Evolutionary conservation across 2,329 filamentous ascomycete genomes (phyloP), one percentile per base, ranked within the genome.

Genomic region (Fusarium foetens): DNA sequence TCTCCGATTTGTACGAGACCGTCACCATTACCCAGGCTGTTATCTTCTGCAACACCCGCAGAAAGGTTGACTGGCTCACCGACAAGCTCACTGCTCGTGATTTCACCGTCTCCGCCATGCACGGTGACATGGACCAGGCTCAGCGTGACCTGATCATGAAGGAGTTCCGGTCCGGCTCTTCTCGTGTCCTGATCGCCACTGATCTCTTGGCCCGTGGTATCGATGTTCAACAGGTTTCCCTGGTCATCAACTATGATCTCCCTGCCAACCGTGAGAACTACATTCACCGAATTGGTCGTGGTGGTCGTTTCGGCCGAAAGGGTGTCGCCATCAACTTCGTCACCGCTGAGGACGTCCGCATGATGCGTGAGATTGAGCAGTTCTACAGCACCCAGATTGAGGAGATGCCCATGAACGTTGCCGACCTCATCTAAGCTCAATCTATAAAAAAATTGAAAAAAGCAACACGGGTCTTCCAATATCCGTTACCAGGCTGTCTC

Each of bases 381-480:
- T 99, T 98, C 91, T 99, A 99, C 92, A 97, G 94, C 91, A 99
- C 96, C 84, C 96, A 99, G 89, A 98, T 99, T 78, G 96, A 99
- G 88, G 96, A 99, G 91, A 99, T 99, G 96, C 96, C 96, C 82
- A 98, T 99, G 96, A 93, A 93, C 85, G 91, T 93, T 79, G 91
- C 91, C 78, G 91, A 93, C 79, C 90, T 93, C 78, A 93, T 93
- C 84, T 92, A 91, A 90, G 74, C 66, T 67, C 72, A 75, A 73
- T 66, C 14, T 68, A 66, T 73, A 63, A 61, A 71, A 66, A 77
- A 59, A 38, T 31, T 42, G n/a, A 70, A 71, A 70, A 73, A 72
- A 69, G 63, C 70, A 66, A 64, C 35, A 68, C 66, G 66, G 66
- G 58, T 75, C 72, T 64, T 72, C 68, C 71, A 54, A 72, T 58